Base-by-base conservation (phyloP, 164 flowering plant species). In the Aristolochia fimbriata region DNA sequence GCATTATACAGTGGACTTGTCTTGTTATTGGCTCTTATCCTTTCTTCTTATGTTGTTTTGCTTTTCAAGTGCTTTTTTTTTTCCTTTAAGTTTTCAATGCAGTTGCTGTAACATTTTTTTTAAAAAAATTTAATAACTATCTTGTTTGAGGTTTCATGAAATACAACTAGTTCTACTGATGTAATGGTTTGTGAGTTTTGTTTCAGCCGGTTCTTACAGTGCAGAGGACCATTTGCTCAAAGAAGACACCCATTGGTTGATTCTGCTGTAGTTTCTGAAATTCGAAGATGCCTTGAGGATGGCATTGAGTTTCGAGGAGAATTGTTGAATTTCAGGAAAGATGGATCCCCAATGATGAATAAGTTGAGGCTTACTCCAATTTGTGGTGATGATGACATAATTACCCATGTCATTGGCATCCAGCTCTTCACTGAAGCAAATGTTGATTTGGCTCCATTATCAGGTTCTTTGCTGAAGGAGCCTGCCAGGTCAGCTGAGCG, bases 181-280 rank as follows among this genome's bases (percentile, higher is more conserved):
- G 43, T 37, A 37, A 37, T 37, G 43, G 43, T 37, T 37, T 37
- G 43, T 37, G 43, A 37, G 43, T 3, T 37, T 37, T 23, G 23
- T 70, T 77, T 58, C 89, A 91, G 97, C 77, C 97, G 96, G 19
- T 91, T 91, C 80, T 70, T 91, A 83, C 96, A 91, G 64, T 87
- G 79, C 68, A 74, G 96, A 74, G 96, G 96, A 16, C 97, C 97
- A 52, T 86, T 81, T 78, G 96, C 97, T 49, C 88, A 87, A 76
- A 82, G 96, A 76, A 83, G 97, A 72, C 97, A 91, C 68, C 89
- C 96, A 12, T 67, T 84, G 64, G 97, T 87, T 64, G 91, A 91
- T 62, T 81, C 88, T 16, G 25, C 82, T 7, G 84, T 88, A 15
- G 85, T 87, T 68, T 70, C 93, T 48, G 86, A 91, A 73, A 88